Conservation (phyloP, 305 asterid species). For the Salvia sclarea region DNA sequence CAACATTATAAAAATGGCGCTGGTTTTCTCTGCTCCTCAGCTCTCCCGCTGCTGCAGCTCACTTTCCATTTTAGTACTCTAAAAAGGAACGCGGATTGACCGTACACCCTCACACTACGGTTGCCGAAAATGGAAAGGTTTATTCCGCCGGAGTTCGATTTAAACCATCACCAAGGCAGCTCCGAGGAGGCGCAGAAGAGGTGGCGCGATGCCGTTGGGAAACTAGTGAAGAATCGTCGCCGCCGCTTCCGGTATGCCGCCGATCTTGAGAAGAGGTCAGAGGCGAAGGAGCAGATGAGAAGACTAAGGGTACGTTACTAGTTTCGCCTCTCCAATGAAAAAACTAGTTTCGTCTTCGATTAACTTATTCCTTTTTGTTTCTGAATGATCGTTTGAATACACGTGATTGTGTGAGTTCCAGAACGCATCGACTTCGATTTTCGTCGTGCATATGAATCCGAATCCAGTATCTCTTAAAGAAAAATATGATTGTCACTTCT, state of each 20-base stretch:
- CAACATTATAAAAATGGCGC: not conserved
- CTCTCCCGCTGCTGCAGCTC: not conserved
- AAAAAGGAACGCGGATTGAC: constrained; percentile 6
- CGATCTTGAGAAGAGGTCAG: constrained; percentile 59
- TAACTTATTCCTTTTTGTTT: not conserved
- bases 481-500: not conserved
- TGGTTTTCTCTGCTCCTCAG: not conserved
- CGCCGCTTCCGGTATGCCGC: constrained; percentile 69
- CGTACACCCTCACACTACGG: not conserved
- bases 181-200: constrained; percentile 56
- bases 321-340: no score
- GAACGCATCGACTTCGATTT: not conserved
- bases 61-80: not conserved
- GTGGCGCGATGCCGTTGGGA: constrained; percentile 71
- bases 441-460: not conserved
- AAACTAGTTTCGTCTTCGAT: not conserved
- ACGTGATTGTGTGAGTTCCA: not conserved
- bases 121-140: constrained; percentile 33
- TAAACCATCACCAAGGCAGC: constrained; percentile 48
- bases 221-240: constrained; percentile 61
- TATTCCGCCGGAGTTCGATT: constrained; percentile 50
- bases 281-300: constrained; percentile 52
- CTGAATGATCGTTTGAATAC: not conserved
- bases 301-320: constrained; percentile 51
- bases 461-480: not conserved